Base-by-base conservation (phyloP, 805 yeast species). In the Starmerella geochares region DNA sequence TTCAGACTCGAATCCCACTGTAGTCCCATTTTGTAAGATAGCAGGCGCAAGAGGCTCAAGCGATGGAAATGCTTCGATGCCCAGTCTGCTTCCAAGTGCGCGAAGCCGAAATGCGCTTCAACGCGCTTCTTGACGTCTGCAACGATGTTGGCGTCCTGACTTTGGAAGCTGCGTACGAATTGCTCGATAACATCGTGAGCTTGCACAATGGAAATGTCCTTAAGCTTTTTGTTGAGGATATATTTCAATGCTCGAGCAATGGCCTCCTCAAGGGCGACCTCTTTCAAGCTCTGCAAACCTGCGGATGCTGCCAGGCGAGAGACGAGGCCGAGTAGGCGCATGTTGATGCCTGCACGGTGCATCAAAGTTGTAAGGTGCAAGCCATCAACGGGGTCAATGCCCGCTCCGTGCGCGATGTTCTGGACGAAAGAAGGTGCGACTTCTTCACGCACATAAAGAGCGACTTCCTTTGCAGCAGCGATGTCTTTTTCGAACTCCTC, bases 341-440 rank as follows among this genome's bases (percentile, higher is more conserved):
- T 63, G 65, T 86, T 88, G 64, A 90, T 80, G 72, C 98, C 98
- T 49, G 72, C 71, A 54, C 76, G 76, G 66, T 92, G 98, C 67
- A 90, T 66, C 47, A 73, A 63, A 37, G 72, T 69, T 17, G 84
- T 69, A 58, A 92, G 74, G 60, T 87, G 92, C 3, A 67, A 62
- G 56, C 97, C 96, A 62, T 87, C 95, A 50, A 83, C 70, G 39
- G 97, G 96, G 37, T 53, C 54, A 10, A 49, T 39, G 33, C 80
- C 76, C 45, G 74, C 68, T 36, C 77, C 76, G 8, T 70, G 68
- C 16, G 74, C 69, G 24, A 84, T 65, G 21, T 78, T 83, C 13
- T 65, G 64, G 57, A 86, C 68, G 54, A 80, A 78, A 48, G 73
- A 77, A 6, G 85, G 83, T 47, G 87, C 71, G 56, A 87, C 72